Base-by-base conservation (phyloP, 805 yeast species). In the Brettanomyces naardenensis region DNA sequence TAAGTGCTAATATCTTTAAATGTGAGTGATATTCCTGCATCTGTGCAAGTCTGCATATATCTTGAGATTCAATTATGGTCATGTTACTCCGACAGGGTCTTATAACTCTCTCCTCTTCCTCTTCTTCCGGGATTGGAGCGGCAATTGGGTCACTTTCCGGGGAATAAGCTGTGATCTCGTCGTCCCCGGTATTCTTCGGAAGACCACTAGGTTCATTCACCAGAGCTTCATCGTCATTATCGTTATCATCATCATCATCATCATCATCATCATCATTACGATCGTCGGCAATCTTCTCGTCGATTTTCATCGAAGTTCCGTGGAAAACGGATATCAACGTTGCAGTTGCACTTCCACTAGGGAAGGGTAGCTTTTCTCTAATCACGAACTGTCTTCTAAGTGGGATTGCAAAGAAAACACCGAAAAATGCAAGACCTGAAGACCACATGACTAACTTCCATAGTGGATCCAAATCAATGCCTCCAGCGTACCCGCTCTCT, bases 311-410 rank as follows among this genome's bases (percentile, higher is more conserved):
- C 32, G 72, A 74, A 0, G 86, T 75, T 21, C 83, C 80, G 59
- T 85, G 95, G 25, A 90, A 66, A 1, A 92, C 96, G 1, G 89
- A 75, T 17, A 90, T 90, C 47, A 90, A 66, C 3, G 95, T 87
- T 0, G 96, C 97, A 0, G 97, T 92, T 2, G 98, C 97, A 45
- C 85, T 76, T 0, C 98, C 98, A 29, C 95, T 84, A 0, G 98
- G 98, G 53, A 90, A 90, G 2, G 89, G 85, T 27, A 92, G 68
- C 52, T 85, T 85, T 50, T 88, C 95, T 49, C 75, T 76, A n/a
- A 88, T 74, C 26, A 90, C 80, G 15, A 89, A 95, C 54, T 88
- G 95, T 44, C 73, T 75, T 44, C 97, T 69, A 36, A 90, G 64
- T 1, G 96, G 90, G 20, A 90, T 77, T 3, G 97, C 97, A 59